phyloP scores from a whole-genome alignment of 2,329 filamentous ascomycete species.

The Capronia epimyces region DNA sequence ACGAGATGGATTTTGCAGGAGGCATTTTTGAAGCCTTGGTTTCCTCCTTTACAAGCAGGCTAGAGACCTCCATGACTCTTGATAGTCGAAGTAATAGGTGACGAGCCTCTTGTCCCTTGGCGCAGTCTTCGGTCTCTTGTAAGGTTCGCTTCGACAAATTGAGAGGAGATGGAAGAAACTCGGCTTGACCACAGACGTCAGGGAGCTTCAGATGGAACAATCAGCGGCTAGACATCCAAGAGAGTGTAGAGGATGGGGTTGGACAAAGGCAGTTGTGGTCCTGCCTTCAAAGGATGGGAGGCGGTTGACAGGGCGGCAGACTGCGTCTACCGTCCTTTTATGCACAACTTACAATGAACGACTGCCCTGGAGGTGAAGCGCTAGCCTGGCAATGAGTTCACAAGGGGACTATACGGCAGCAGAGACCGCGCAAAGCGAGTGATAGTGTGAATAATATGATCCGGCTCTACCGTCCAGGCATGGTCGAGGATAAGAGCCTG shows the following conservation, averaged over 20 bases:
- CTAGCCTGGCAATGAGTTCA: conserved; percentile 24
- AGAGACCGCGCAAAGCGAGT: conserved; percentile 25
- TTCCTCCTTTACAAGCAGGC: conserved; percentile 24
- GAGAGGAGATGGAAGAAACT: not conserved
- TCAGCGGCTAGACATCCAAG: conserved; percentile 5
- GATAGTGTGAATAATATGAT: conserved; percentile 14
- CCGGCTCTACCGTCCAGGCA: conserved; percentile 26
- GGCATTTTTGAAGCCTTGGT: conserved; percentile 32
- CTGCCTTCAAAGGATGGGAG: not conserved
- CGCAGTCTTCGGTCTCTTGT: not conserved
- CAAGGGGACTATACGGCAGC: conserved; percentile 5
- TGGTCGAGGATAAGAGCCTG: conserved; percentile 26
- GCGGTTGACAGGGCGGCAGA: conserved; percentile 3
- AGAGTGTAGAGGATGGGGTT: not conserved
- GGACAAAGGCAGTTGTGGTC: not conserved
- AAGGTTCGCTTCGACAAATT: not conserved
- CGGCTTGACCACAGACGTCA: not conserved
- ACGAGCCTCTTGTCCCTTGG: conserved; percentile 5
- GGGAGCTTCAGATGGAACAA: not conserved
- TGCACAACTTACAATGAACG: conserved; percentile 30
- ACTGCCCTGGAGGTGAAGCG: conserved; percentile 27
- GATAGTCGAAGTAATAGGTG: conserved; percentile 32
- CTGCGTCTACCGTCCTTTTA: conserved; percentile 28
- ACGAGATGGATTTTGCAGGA: conserved; percentile 56
- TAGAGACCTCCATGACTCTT: conserved; percentile 31